phyloP scores from a whole-genome alignment of 2,329 filamentous ascomycete species.

The Aspergillus cejpii region DNA sequence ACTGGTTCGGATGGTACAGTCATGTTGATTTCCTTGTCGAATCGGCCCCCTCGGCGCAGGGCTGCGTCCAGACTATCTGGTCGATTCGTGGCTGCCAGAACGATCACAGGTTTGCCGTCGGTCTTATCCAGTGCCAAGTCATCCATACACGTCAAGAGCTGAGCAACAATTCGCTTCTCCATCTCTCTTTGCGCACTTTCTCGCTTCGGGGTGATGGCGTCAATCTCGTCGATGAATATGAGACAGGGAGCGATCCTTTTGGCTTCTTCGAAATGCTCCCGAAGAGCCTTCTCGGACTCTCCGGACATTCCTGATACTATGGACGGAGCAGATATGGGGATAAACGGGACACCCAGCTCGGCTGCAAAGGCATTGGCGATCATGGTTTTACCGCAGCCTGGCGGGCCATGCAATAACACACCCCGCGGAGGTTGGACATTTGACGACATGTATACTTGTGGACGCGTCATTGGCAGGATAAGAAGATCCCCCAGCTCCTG shows the following conservation, averaged over 20 bases:
- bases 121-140: slow-evolving; percentile 66
- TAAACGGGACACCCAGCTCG: slow-evolving; percentile 67
- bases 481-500: slow-evolving; percentile 63
- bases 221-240: slow-evolving; percentile 87
- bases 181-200: slow-evolving; percentile 80
- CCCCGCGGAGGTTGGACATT: slow-evolving; percentile 66
- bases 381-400: slow-evolving; percentile 81
- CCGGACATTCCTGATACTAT: slow-evolving; percentile 82
- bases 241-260: slow-evolving; percentile 79
- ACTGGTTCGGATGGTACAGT: slow-evolving; percentile 75
- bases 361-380: slow-evolving; percentile 74
- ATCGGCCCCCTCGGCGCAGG: slow-evolving; percentile 65
- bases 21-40: slow-evolving; percentile 79
- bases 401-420: slow-evolving; percentile 73
- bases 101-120: slow-evolving; percentile 71
- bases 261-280: slow-evolving; percentile 82
- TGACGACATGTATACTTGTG: slow-evolving; percentile 58
- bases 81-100: slow-evolving; percentile 83
- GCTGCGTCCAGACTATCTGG: slow-evolving; percentile 80
- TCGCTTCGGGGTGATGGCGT: slow-evolving; percentile 80
- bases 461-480: slow-evolving; percentile 63
- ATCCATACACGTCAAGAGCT: slow-evolving; percentile 82
- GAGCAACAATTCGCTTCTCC: slow-evolving; percentile 77
- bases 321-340: slow-evolving; percentile 73
- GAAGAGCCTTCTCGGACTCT: slow-evolving; percentile 79